Base-by-base conservation (phyloP, 805 yeast genomes). In the Wickerhamomyces subpelliculosus region DNA sequence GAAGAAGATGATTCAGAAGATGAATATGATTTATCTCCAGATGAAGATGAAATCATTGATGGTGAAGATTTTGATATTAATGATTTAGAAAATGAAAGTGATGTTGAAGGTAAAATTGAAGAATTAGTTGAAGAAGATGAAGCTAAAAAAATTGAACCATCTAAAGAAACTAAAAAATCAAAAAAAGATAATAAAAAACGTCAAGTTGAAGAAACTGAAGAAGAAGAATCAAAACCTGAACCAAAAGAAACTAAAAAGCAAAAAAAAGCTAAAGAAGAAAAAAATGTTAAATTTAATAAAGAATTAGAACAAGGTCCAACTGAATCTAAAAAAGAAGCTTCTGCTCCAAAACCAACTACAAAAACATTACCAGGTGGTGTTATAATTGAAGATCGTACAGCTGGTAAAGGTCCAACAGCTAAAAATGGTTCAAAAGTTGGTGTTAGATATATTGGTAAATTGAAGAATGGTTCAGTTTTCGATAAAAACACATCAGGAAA, bases 401-500 rank as follows among this genome's bases (percentile, higher is more conserved):
- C 72, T 42, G 98, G 98, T 57, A 75, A 78, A 42, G 99, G 98
- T 45, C 79, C 86, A 54, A 70, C 72, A 47, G 95, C 95, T 60
- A 89, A 88, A 72, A 70, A 74, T 54, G 95, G 96, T 44, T 75
- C 84, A 69, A 86, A 76, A 62, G 95, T 93, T 49, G 94, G 96
- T 61, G 89, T 93, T 67, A 80, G 98, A 73, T 93, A 93, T 78
- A 84, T 93, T 53, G 98, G 98, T 62, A 94, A 93, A 73, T 80
- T 93, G 64, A 83, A 84, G 71, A 88, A 89, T 70, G 98, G 97
- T 54, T 86, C 86, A 64, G 88, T 85, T 35, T 93, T 93, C 51
- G 99, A 93, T 75, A 89, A 90, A 67, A 93, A 93, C 80, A 87
- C 96, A 52, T 74, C 81, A 49, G 99, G 99, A 57, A 90, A 87